Percentiles rank a stretch among this genome's conserved stretches.
Evolutionary conservation across 1,284 basidiomycete genomes (phyloP).

Genomic region (Moniliophthora roreri): DNA sequence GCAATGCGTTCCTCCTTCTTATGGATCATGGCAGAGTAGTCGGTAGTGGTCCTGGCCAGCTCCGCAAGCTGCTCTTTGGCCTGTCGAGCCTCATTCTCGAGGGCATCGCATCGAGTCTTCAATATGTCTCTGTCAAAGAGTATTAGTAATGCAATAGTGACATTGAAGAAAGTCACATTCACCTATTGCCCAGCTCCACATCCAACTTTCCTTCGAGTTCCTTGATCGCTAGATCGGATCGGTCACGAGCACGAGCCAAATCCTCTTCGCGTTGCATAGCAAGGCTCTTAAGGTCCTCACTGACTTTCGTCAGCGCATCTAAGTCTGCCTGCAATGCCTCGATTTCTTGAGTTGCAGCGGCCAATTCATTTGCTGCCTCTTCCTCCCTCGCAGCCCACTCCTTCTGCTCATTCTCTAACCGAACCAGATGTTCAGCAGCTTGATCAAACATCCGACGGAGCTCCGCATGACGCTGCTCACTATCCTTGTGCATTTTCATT

Average conservation of each 20-base stretch:
- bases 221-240: constrained; percentile 64
- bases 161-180: constrained; percentile 25
- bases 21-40: constrained; percentile 78
- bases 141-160: background rate
- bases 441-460: constrained; percentile 76
- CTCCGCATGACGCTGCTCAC: constrained; percentile 74
- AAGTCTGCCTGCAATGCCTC: constrained; percentile 54
- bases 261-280: constrained; percentile 82
- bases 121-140: constrained; percentile 52
- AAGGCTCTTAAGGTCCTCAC: constrained; percentile 74
- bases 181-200: constrained; percentile 65
- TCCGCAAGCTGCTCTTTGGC: constrained; percentile 82
- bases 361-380: constrained; percentile 54
- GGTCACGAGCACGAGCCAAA: constrained; percentile 71
- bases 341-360: constrained; percentile 62
- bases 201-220: constrained; percentile 78
- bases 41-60: constrained; percentile 72
- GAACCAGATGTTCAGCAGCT: constrained; percentile 80
- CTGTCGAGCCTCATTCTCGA: constrained; percentile 70
- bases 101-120: constrained; percentile 55
- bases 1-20: constrained; percentile 76
- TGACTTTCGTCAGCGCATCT: constrained; percentile 60
- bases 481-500: constrained; percentile 72
- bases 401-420: constrained; percentile 76
- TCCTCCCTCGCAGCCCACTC: constrained; percentile 64